phyloP scores from a whole-genome alignment of 2,329 filamentous ascomycete species.

The Aspergillus ruber region DNA sequence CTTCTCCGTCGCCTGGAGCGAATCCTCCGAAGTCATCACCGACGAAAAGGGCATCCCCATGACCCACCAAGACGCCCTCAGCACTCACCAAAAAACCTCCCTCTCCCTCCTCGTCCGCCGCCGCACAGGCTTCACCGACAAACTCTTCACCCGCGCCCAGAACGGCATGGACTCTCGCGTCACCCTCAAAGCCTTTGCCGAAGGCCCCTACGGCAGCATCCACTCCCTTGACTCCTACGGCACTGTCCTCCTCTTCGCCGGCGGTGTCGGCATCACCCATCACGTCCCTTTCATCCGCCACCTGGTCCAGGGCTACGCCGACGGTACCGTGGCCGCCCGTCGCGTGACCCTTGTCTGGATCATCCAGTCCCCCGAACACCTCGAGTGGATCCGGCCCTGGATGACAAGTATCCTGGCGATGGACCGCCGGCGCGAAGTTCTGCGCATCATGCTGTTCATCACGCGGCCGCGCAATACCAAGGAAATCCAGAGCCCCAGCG shows the following conservation, averaged over 20 bases:
- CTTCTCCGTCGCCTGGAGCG: conserved; percentile 71
- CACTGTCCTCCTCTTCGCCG: conserved; percentile 82
- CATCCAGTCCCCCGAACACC: conserved; percentile 77
- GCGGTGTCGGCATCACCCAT: conserved; percentile 91
- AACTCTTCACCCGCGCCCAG: conserved; percentile 65
- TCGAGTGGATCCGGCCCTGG: conserved; percentile 92
- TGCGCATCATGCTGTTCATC: conserved; percentile 83
- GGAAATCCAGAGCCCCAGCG: conserved; percentile 69
- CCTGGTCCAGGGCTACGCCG: conserved; percentile 61
- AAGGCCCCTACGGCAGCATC: conserved; percentile 82
- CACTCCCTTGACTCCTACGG: conserved; percentile 88
- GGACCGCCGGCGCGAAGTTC: conserved; percentile 71
- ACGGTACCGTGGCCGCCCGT: conserved; percentile 70
- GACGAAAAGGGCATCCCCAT: conserved; percentile 39
- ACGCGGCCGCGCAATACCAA: conserved; percentile 79
- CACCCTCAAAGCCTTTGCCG: conserved; percentile 65
- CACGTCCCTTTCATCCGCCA: conserved; percentile 83
- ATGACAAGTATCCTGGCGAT: conserved; percentile 70
- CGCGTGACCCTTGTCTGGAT: conserved; percentile 85
- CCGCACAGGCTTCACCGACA: conserved; percentile 80
- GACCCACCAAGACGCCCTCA: conserved; percentile 47
- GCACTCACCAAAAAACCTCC: conserved; percentile 43
- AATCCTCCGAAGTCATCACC: conserved; percentile 46
- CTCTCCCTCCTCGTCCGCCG: conserved; percentile 82
- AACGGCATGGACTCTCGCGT: conserved; percentile 49